Evolutionary conservation across 371 early-diverging fungal species (phyloP), one percentile per base, ranked within the genome.

Genomic region (Dichotomocladium elegans): DNA sequence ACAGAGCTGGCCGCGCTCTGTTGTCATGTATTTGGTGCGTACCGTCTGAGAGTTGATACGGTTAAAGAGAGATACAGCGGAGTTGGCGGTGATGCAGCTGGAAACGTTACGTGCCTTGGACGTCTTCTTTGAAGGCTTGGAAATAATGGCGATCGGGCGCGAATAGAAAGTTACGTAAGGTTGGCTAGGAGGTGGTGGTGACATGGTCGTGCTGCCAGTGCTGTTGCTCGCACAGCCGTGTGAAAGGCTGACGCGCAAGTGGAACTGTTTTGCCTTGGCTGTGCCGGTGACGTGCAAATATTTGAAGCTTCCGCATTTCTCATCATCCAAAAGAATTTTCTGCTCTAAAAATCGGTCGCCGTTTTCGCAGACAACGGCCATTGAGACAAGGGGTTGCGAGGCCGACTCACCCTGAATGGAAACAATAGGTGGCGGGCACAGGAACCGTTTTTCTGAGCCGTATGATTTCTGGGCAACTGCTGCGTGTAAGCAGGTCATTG

Each of bases 11-110:
- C 61, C 57, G 26, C 58, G 54, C 24, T 64, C 61, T n/a, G 76
- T 70, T 11, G 79, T 80, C 74, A 92, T 73, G 64, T 90, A 92
- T 60, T 88, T 89, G 25, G 93, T 93, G 48, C 91, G 84, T 26
- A 89, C 90, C 0, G 91, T 93, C 66, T 93, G 93, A 3, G 92
- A 91, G 64, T 88, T 88, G 72, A 91, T 88, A n/a, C 91, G 87
- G 61, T 88, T 91, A 62, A 87, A 84, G 22, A 91, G 71, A 17
- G 88, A 82, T 10, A 91, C 82, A 5, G 70, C 71, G 35, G 86
- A 74, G 19, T 89, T 88, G 28, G 79, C 75, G 25, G 82, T 74
- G 47, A 92, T 85, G 64, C 91, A 88, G 5, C 85, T 80, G 3
- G 88, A 84, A 12, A 82, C 78, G 60, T 86, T 88, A 55, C 89